Evolutionary conservation across 2,329 filamentous ascomycete species (phyloP).

Genomic region (Myriangium duriaei): DNA sequence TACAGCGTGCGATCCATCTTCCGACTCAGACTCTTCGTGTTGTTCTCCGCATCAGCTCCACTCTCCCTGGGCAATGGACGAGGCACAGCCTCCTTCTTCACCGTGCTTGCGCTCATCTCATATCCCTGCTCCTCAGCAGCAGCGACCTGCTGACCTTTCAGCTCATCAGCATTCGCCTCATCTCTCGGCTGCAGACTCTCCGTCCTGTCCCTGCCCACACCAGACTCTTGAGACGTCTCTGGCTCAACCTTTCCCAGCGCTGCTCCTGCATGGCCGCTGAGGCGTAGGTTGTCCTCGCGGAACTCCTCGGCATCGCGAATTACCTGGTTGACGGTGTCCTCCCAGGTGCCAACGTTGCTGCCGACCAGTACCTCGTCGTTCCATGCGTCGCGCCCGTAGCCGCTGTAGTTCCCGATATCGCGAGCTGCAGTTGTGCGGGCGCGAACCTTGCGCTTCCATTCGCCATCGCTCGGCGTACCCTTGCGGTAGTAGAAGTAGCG

Average conservation of each 20-base stretch:
- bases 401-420: slow-evolving; percentile 76
- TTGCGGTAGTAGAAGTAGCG: slow-evolving; percentile 91
- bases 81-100: slow-evolving; percentile 38
- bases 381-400: slow-evolving; percentile 63
- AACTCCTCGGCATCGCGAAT: slow-evolving; percentile 58
- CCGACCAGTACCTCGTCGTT: slow-evolving; percentile 81
- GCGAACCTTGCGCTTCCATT: slow-evolving; percentile 78
- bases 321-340: slow-evolving; percentile 53
- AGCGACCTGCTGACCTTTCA: slow-evolving; percentile 6
- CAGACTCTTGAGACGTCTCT: slow-evolving; percentile 17
- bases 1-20: slow-evolving; percentile 74
- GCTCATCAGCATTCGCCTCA: slow-evolving; percentile 25
- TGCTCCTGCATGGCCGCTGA: background rate
- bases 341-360: slow-evolving; percentile 51
- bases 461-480: slow-evolving; percentile 68
- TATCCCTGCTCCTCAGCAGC: slow-evolving; percentile 31
- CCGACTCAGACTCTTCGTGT: slow-evolving; percentile 67
- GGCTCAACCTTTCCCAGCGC: slow-evolving; percentile 19
- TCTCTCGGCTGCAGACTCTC: slow-evolving; percentile 38
- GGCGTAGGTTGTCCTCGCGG: background rate
- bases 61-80: slow-evolving; percentile 57
- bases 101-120: background rate
- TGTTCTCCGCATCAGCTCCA: slow-evolving; percentile 64
- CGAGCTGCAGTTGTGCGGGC: slow-evolving; percentile 66
- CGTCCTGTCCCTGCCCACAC: slow-evolving; percentile 25